Conservation (phyloP, 225 moss, liverwort and hornwort species). For the Sphagnum contortum region DNA sequence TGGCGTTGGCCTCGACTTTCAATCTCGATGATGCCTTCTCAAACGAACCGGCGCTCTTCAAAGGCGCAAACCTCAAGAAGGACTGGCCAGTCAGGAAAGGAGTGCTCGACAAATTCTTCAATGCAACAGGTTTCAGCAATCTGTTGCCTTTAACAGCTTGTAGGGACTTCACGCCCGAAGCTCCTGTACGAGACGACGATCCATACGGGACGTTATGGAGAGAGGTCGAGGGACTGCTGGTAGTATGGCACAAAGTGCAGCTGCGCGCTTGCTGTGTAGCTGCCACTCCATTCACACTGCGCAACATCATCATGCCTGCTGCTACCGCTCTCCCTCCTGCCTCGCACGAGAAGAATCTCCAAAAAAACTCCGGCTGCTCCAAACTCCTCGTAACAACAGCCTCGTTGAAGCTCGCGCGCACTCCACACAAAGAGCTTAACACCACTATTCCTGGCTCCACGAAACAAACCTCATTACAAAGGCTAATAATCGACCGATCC, state of each 20-base stretch:
- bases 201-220: background rate
- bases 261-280: background rate
- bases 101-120: background rate
- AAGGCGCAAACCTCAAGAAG: background rate
- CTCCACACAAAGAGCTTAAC: too few relatives aligned
- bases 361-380: too few relatives aligned
- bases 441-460: too few relatives aligned
- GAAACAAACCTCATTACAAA: too few relatives aligned
- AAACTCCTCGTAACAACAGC: too few relatives aligned
- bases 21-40: conserved; percentile 6
- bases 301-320: conserved; percentile 7
- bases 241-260: background rate
- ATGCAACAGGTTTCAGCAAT: background rate
- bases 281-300: background rate
- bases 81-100: background rate
- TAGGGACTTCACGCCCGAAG: background rate
- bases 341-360: too few relatives aligned
- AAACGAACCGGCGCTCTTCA: conserved; percentile 1
- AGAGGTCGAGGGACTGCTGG: background rate
- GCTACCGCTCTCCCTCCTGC: too few relatives aligned
- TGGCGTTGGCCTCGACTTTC: conserved; percentile 3
- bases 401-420: too few relatives aligned
- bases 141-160: background rate
- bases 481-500: too few relatives aligned
- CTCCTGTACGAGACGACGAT: background rate